A percentile compares a stretch with the other conserved stretches of the same genome.
These are phyloP conservation scores for Abrus pulchellus DNA, from an alignment of 306 rosid species.

Conservation along the genomic window DNA sequence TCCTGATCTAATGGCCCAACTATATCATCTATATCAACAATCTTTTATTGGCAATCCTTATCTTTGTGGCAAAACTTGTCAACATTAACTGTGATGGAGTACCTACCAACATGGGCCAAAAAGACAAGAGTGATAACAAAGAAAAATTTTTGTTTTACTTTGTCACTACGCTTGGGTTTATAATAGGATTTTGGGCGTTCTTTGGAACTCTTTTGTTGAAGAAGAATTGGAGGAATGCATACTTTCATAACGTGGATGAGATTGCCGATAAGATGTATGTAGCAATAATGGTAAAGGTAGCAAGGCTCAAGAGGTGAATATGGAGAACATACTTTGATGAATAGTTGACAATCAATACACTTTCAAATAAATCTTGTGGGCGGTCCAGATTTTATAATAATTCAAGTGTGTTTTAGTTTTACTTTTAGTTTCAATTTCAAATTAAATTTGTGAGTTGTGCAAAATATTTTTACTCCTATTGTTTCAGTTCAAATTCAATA, in stretches of 20 bases:
- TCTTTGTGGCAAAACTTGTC: no score
- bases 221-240: constrained; percentile 37
- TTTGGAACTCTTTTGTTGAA: neutral
- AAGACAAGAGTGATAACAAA: neutral
- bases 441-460: neutral
- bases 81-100: no score
- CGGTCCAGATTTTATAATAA: neutral
- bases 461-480: neutral
- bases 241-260: neutral
- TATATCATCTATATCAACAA: no score
- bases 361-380: neutral
- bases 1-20: no score
- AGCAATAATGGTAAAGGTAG: neutral
- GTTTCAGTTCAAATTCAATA: neutral
- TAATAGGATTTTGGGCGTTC: constrained; percentile 30
- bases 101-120: no score
- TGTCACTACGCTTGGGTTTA: neutral
- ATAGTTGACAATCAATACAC: neutral
- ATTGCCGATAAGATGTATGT: neutral
- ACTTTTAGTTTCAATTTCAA: neutral
- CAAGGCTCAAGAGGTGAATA: neutral
- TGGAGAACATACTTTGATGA: neutral
- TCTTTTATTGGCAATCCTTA: no score
- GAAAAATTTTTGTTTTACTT: constrained; percentile 14
- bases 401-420: neutral